Percentiles rank a stretch among this genome's conserved stretches.
phyloP scores from a whole-genome alignment of 495 filamentous ascomycete genomes.

The Bacidia gigantensis region DNA sequence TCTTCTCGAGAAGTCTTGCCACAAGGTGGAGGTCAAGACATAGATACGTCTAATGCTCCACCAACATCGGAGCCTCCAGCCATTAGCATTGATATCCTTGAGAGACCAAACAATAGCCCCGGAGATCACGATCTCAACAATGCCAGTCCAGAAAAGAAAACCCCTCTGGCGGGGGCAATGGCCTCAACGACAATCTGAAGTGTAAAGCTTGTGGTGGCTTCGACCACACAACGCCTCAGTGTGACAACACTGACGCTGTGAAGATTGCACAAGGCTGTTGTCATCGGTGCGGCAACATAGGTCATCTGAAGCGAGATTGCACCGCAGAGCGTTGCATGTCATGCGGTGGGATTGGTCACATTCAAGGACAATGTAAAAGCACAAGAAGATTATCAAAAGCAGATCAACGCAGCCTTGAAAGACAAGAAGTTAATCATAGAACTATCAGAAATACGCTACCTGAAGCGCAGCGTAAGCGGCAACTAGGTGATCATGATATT shows the following conservation, averaged over 20 bases:
- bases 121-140: too few species aligned
- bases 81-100: not conserved
- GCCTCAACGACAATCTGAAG: conserved; percentile 29
- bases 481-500: conserved; percentile 34
- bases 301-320: conserved; percentile 30
- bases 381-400: conserved; percentile 24
- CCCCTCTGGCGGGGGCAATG: conserved; percentile 30
- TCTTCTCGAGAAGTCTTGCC: too few species aligned
- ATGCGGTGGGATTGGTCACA: conserved; percentile 37
- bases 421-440: conserved; percentile 25
- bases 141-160: too few species aligned
- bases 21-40: too few species aligned
- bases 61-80: not conserved
- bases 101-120: too few species aligned
- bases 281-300: conserved; percentile 29
- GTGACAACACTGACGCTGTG: conserved; percentile 33
- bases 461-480: conserved; percentile 29
- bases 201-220: conserved; percentile 37
- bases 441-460: conserved; percentile 21
- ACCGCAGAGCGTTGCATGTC: conserved; percentile 30
- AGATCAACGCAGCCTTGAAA: conserved; percentile 22
- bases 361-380: conserved; percentile 22
- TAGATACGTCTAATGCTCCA: conserved; percentile 34
- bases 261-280: conserved; percentile 28
- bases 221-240: conserved; percentile 33